Percentiles rank a stretch among this genome's conserved stretches.
Conservation (phyloP, 306 rosid genomes). For the Adenanthera pavonina region DNA sequence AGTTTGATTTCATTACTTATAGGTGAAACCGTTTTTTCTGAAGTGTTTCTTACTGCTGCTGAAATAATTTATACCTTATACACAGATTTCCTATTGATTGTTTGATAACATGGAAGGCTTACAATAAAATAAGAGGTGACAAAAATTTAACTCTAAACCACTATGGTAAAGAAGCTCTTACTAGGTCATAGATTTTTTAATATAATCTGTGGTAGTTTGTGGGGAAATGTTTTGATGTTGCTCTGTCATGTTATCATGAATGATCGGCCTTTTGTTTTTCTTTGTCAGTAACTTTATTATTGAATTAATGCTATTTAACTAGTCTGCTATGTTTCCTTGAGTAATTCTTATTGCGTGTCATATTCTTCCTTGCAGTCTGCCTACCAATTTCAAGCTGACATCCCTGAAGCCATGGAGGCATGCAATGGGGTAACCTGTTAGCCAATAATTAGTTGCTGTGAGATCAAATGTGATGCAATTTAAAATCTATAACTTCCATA, state of each 20-base stretch:
- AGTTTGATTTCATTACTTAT: neutral
- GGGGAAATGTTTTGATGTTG: constrained; percentile 5
- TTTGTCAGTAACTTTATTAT: neutral
- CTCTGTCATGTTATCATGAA: constrained; percentile 21
- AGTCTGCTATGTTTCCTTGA: constrained; percentile 25
- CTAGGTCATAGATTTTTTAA: no score
- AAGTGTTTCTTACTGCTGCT: no score
- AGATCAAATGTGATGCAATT: constrained; percentile 17
- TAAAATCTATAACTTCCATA: constrained; percentile 13
- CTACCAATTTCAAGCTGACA: constrained; percentile 93
- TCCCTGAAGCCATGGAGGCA: constrained; percentile 95
- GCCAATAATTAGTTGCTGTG: constrained; percentile 33
- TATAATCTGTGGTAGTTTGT: neutral
- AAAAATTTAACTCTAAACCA: no score
- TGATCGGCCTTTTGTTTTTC: constrained; percentile 15
- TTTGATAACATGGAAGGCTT: no score
- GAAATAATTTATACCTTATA: no score
- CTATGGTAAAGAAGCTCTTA: no score
- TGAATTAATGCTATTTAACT: constrained; percentile 32
- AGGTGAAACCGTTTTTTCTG: neutral
- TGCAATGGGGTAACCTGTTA: constrained; percentile 87
- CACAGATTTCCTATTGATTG: no score
- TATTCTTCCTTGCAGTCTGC: constrained; percentile 72
- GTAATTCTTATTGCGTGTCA: constrained; percentile 27
- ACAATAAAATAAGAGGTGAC: no score